Evolutionary conservation across 78 protist genomes (phyloP).

Genomic region (Acrasis kona): DNA sequence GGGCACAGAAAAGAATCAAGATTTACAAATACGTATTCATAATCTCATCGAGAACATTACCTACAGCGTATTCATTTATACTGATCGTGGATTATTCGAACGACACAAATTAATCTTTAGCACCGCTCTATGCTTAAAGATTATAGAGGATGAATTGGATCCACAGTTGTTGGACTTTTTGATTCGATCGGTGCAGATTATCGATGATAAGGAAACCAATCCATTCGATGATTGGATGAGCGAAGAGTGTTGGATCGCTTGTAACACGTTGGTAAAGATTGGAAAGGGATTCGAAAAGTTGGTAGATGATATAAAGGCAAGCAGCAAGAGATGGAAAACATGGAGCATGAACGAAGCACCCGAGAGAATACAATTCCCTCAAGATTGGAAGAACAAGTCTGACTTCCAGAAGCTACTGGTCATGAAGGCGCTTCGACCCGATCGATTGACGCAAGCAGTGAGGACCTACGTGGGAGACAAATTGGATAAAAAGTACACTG

Average conservation of each 20-base stretch:
- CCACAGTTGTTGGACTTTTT: conserved; percentile 17
- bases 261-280: conserved; percentile 32
- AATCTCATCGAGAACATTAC: conserved; percentile 24
- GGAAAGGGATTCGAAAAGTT: too few species aligned
- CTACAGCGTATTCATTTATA: conserved; percentile 22
- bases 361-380: conserved; percentile 64
- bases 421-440: conserved; percentile 73
- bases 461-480: conserved; percentile 22
- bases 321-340: conserved; percentile 62
- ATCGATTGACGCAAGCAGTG: conserved; percentile 61
- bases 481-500: conserved; percentile 42
- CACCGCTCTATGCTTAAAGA: conserved; percentile 35
- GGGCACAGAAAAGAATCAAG: not conserved
- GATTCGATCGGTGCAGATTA: not conserved
- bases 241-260: conserved; percentile 35
- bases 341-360: conserved; percentile 59
- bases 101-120: conserved; percentile 59
- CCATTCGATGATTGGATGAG: conserved; percentile 42
- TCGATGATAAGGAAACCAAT: too few species aligned
- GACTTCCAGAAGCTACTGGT: conserved; percentile 40
- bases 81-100: conserved; percentile 58
- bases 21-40: conserved; percentile 6
- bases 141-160: conserved; percentile 11
- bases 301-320: conserved; percentile 29
- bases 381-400: conserved; percentile 65